Percentiles rank a stretch among this genome's conserved stretches.
Conservation (phyloP, 306 rosid species). For the Acacia melanoxylon region DNA sequence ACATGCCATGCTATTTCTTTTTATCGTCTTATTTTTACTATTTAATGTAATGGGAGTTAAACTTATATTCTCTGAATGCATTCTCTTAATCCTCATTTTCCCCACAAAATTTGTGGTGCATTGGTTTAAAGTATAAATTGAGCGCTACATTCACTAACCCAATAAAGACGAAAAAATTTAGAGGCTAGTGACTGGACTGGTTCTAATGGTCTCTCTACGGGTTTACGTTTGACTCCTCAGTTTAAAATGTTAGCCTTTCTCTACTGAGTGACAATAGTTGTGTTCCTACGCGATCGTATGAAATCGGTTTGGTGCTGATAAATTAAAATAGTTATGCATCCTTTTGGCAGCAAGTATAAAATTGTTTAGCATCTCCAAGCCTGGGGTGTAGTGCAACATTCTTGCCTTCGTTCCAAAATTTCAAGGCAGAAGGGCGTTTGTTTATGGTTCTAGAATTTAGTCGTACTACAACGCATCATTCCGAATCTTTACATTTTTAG, state of each 20-base stretch:
- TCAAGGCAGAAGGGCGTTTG: background rate
- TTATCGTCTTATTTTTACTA: conserved; percentile 7
- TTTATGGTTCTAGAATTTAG: background rate
- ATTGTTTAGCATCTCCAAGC: background rate
- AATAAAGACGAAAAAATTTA: background rate
- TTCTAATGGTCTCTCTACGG: background rate
- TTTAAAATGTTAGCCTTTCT: background rate
- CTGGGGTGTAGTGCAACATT: background rate
- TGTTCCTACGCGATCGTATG: background rate
- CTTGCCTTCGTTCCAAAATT: background rate
- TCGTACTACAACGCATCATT: background rate
- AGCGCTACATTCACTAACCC: background rate
- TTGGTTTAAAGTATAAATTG: background rate
- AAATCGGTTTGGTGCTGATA: background rate
- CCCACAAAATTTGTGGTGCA: background rate
- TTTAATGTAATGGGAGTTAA: conserved; percentile 35
- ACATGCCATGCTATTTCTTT: conserved; percentile 37
- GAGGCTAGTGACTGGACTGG: background rate
- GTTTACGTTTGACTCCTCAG: background rate
- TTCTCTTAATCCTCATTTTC: conserved; percentile 15
- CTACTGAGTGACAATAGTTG: background rate
- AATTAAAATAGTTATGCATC: too few relatives aligned
- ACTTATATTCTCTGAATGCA: conserved; percentile 34
- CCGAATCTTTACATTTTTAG: background rate
- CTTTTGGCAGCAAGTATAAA: background rate